These are phyloP conservation scores for Zasmidium cellare DNA, from an alignment of 2,329 filamentous ascomycete genomes.

Conservation along the genomic window DNA sequence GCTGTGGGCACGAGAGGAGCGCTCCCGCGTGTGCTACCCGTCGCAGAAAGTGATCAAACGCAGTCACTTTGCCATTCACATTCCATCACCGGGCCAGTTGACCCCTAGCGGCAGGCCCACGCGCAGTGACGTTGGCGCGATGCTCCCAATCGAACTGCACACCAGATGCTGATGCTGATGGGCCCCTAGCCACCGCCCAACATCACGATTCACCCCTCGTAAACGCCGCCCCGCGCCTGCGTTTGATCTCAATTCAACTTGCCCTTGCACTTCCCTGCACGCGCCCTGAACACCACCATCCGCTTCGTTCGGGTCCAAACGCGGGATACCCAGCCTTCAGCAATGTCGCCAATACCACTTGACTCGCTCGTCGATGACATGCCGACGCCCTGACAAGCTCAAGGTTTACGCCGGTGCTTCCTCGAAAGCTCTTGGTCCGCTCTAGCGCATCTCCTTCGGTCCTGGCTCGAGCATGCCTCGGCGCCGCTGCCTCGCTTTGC, in stretches of 20 bases:
- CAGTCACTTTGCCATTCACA: neutral
- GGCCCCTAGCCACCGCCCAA: too few species aligned
- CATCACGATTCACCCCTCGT: neutral
- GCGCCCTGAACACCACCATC: neutral
- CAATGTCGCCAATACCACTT: neutral
- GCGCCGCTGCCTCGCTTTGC: neutral
- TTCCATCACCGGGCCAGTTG: neutral
- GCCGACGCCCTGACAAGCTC: conserved; percentile 1
- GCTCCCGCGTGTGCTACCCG: too few species aligned
- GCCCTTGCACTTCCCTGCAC: neutral
- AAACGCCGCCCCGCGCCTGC: neutral
- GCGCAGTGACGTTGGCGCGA: neutral
- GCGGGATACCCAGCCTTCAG: neutral
- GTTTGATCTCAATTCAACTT: neutral
- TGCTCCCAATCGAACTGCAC: neutral
- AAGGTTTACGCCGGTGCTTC: conserved; percentile 4
- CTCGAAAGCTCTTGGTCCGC: neutral
- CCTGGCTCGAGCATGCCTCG: neutral
- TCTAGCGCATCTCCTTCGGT: conserved; percentile 3
- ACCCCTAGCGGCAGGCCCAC: neutral
- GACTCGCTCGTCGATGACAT: neutral
- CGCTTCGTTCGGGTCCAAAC: neutral
- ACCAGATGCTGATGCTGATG: neutral
- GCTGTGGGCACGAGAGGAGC: too few species aligned
- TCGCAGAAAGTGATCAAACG: neutral